These are phyloP conservation scores for Paecilomyces variotii DNA, from an alignment of 2,329 filamentous ascomycete genomes.

Conservation along the genomic window DNA sequence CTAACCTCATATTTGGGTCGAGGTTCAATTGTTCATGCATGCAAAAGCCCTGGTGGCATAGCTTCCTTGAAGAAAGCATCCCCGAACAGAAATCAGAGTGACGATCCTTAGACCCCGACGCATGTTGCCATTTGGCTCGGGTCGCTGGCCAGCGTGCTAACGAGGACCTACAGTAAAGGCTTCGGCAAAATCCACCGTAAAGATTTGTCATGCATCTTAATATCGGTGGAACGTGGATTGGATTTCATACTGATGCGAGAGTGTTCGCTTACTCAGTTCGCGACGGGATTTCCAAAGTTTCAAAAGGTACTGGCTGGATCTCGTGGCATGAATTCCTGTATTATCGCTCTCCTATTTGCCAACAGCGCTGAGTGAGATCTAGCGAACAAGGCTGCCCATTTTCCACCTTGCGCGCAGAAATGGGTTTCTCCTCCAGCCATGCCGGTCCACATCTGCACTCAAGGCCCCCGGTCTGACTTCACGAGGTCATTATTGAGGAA, in stretches of 20 bases:
- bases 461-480: neutral
- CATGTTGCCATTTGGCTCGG: neutral
- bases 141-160: neutral
- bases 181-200: neutral
- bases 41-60: neutral
- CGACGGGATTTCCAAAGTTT: neutral
- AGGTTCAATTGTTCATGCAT: neutral
- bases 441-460: neutral
- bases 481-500: neutral
- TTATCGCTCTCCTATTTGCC: neutral
- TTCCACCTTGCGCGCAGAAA: neutral
- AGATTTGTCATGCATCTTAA: neutral
- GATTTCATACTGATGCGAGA: neutral
- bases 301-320: neutral
- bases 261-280: neutral
- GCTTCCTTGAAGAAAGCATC: neutral
- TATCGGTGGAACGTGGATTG: neutral
- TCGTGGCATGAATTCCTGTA: neutral
- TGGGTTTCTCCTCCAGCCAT: neutral
- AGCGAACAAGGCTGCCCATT: neutral
- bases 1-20: neutral
- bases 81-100: neutral
- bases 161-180: neutral
- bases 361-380: neutral
- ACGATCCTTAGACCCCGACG: neutral